Conservation (phyloP, 495 filamentous ascomycete genomes). For the Xylaria longipes region DNA sequence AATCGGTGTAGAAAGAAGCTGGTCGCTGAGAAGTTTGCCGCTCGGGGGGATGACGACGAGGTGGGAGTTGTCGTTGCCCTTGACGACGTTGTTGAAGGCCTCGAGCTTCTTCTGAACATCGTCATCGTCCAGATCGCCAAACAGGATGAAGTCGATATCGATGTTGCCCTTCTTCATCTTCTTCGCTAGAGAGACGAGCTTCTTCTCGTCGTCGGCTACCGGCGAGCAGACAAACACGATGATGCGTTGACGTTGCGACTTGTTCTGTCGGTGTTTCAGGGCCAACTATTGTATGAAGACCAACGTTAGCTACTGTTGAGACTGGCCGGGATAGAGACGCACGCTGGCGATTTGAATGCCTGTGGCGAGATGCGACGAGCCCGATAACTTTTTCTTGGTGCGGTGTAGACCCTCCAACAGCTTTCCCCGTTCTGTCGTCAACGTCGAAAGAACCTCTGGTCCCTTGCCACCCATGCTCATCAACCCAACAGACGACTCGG, state of each 20-base stretch:
- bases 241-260: constrained; percentile 91
- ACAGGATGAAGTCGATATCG: constrained; percentile 90
- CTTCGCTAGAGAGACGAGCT: constrained; percentile 86
- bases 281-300: constrained; percentile 70
- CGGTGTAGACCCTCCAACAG: constrained; percentile 91
- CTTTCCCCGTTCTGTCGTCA: constrained; percentile 94
- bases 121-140: constrained; percentile 90
- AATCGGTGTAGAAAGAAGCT: constrained; percentile 91
- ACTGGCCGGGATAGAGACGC: constrained; percentile 47
- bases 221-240: constrained; percentile 95
- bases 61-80: constrained; percentile 86
- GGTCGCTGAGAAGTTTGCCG: constrained; percentile 87
- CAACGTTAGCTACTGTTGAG: constrained; percentile 28
- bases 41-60: constrained; percentile 90
- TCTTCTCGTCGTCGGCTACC: constrained; percentile 86
- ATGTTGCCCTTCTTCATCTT: constrained; percentile 98
- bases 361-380: constrained; percentile 82
- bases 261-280: constrained; percentile 98
- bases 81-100: constrained; percentile 90
- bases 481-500: constrained; percentile 94
- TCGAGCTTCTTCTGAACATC: constrained; percentile 85
- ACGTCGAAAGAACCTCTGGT: constrained; percentile 92
- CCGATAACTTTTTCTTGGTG: constrained; percentile 96
- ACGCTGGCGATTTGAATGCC: constrained; percentile 94
- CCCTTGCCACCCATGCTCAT: constrained; percentile 99